These are phyloP conservation scores for Capillidium rhysosporum DNA, from an alignment of 371 early-diverging fungal species.

Conservation along the genomic window DNA sequence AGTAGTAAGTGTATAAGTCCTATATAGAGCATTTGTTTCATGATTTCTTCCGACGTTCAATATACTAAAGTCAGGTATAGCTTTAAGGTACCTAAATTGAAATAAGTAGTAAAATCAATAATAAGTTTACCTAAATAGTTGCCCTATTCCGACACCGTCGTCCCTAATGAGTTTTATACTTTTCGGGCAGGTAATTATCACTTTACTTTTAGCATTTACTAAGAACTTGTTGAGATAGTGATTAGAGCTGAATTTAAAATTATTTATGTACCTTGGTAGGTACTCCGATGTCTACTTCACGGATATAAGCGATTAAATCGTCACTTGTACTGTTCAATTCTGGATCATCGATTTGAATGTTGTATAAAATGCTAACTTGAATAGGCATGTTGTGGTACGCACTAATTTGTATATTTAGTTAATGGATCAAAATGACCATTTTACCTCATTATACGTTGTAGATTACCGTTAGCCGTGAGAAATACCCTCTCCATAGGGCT, in stretches of 20 bases:
- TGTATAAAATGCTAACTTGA: not conserved
- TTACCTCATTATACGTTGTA: not conserved
- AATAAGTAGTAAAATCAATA: not conserved
- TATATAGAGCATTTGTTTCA: not conserved
- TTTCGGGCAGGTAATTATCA: not conserved
- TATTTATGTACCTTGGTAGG: not conserved
- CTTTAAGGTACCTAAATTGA: not conserved
- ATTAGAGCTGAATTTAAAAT: not conserved
- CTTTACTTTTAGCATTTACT: not conserved
- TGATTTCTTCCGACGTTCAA: not conserved
- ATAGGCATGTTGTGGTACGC: not conserved
- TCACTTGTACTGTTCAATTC: not conserved
- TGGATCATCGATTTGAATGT: not conserved
- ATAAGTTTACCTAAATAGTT: not conserved
- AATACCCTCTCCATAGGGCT: not conserved
- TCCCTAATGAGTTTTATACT: not conserved
- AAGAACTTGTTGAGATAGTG: not conserved
- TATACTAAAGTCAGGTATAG: not conserved
- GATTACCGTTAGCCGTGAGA: not conserved
- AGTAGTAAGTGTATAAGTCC: not conserved
- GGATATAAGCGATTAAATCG: not conserved
- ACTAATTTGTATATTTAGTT: not conserved
- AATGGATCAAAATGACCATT: not conserved
- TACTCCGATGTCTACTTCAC: not conserved
- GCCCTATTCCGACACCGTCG: not conserved